phyloP scores from a whole-genome alignment of 495 filamentous ascomycete species.

The Aspergillus conjunctus region DNA sequence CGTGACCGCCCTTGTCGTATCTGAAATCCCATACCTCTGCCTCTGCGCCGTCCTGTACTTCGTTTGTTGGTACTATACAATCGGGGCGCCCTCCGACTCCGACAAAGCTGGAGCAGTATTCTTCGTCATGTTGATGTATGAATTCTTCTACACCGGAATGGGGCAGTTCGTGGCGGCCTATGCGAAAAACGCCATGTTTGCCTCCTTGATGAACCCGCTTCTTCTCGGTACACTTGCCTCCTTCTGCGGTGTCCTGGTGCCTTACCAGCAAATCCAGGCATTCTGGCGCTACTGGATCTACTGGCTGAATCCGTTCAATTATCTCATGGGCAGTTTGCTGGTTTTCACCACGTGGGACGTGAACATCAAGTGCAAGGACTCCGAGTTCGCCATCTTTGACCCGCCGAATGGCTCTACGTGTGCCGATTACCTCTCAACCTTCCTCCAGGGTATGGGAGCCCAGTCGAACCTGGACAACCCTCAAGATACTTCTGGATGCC shows the following conservation, averaged over 20 bases:
- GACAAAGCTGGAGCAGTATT: conserved; percentile 58
- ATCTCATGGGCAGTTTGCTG: conserved; percentile 63
- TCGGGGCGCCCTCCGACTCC: conserved; percentile 41
- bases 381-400: conserved; percentile 60
- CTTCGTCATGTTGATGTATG: conserved; percentile 58
- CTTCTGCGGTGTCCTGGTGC: conserved; percentile 53
- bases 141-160: conserved; percentile 60
- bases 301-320: conserved; percentile 70
- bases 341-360: conserved; percentile 59
- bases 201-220: conserved; percentile 58
- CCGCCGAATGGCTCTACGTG: conserved; percentile 54
- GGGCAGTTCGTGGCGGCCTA: conserved; percentile 63
- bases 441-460: conserved; percentile 49
- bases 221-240: conserved; percentile 60
- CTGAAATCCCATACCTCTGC: conserved; percentile 58
- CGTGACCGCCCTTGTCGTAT: conserved; percentile 51
- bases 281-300: conserved; percentile 80
- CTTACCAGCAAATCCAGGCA: conserved; percentile 50
- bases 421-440: conserved; percentile 56
- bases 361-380: conserved; percentile 54
- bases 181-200: conserved; percentile 58
- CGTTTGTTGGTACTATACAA: conserved; percentile 57
- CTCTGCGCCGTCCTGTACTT: conserved; percentile 55
- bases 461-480: conserved; percentile 56
- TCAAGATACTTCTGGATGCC: conserved; percentile 54